Percentiles rank a stretch among this genome's conserved stretches.
phyloP scores from a whole-genome alignment of 345 rosid species.

The Aethionema arabicum region DNA sequence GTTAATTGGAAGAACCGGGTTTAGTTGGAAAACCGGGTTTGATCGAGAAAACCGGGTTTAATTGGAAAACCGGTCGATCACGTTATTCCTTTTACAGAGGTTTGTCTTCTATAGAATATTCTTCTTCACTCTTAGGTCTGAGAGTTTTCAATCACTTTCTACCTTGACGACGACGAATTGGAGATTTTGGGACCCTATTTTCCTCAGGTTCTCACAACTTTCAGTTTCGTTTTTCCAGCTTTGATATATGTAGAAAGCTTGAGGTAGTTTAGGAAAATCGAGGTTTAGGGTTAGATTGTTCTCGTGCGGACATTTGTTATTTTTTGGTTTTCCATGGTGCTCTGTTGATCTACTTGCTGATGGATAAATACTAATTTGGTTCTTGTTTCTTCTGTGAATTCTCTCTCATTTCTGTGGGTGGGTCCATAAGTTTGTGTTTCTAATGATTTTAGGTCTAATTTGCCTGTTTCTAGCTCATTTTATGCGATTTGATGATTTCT shows the following conservation, averaged over 20 bases:
- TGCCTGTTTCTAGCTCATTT: too few relatives aligned
- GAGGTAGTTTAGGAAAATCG: slow-evolving; percentile 1
- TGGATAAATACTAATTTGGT: not conserved
- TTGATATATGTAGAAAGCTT: not conserved
- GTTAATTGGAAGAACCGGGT: too few relatives aligned
- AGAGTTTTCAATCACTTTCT: slow-evolving; percentile 9
- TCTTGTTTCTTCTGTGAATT: not conserved
- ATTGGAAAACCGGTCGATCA: not conserved
- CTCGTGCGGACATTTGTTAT: too few relatives aligned
- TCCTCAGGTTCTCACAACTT: not conserved
- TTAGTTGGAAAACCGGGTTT: too few relatives aligned
- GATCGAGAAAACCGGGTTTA: too few relatives aligned
- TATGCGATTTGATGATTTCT: slow-evolving; percentile 1
- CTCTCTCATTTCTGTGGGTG: not conserved
- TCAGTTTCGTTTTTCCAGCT: not conserved
- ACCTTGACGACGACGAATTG: slow-evolving; percentile 10
- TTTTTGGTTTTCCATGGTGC: too few relatives aligned
- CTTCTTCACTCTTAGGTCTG: not conserved
- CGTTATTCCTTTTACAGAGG: not conserved
- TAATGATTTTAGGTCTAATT: too few relatives aligned
- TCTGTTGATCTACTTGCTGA: not conserved
- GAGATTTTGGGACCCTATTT: not conserved
- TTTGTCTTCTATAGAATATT: too few relatives aligned
- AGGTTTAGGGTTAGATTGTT: not conserved
- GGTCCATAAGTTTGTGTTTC: too few relatives aligned